Evolutionary conservation across 768 basidiomycete genomes (phyloP).

Genomic region (Trametes meyenii): DNA sequence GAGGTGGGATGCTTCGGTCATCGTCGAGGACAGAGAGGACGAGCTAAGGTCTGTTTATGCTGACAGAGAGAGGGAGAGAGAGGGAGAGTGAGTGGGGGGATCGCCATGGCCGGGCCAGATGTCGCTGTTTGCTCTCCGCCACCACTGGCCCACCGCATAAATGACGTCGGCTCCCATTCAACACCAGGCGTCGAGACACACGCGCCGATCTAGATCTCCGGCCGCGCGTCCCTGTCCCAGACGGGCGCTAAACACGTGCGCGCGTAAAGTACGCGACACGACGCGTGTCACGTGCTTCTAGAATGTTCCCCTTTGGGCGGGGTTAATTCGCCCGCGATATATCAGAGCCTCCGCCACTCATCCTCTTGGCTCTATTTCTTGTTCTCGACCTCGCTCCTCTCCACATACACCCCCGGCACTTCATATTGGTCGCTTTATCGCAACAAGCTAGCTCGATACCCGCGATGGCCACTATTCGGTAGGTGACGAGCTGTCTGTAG

Average conservation of each 20-base stretch:
- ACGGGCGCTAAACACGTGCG: not conserved
- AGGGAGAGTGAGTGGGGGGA: slow-evolving; percentile 1
- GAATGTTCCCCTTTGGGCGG: slow-evolving; percentile 21
- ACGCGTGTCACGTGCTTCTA: slow-evolving; percentile 25
- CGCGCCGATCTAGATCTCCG: slow-evolving; percentile 19
- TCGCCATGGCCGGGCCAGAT: slow-evolving; percentile 4
- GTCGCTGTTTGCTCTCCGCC: slow-evolving; percentile 8
- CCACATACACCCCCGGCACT: not conserved
- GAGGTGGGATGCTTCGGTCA: slow-evolving; percentile 32
- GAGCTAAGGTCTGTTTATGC: not conserved
- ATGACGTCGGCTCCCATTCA: slow-evolving; percentile 17
- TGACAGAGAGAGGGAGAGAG: slow-evolving; percentile 1
- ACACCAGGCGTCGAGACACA: not conserved
- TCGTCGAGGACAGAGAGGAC: slow-evolving; percentile 6
- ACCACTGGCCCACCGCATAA: slow-evolving; percentile 1
- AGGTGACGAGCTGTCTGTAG: not conserved
- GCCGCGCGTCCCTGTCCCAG: not conserved
- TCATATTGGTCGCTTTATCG: not conserved
- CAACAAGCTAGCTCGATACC: not conserved
- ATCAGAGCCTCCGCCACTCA: not conserved
- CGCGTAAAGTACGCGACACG: not conserved
- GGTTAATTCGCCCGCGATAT: slow-evolving; percentile 4
- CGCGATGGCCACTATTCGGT: slow-evolving; percentile 12
- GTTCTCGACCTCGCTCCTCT: not conserved
- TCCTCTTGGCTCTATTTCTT: not conserved